phyloP scores from a whole-genome alignment of 176 grass and related monocot species.

The Cenchrus fungigraminus region DNA sequence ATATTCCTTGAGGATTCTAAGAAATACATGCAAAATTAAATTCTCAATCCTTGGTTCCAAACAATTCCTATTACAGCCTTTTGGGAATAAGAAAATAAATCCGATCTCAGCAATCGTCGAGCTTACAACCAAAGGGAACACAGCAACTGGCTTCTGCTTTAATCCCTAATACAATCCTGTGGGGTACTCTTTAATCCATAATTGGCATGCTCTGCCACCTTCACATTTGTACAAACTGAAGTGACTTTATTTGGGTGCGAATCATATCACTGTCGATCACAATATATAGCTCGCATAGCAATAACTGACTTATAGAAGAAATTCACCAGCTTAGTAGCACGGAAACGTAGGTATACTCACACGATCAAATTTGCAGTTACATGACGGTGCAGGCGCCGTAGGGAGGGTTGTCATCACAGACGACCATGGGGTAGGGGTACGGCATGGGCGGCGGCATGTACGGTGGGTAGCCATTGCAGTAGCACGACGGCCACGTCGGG shows the following conservation, averaged over 20 bases:
- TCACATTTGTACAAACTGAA: too few species aligned
- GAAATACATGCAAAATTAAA: too few species aligned
- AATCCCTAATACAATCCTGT: too few species aligned
- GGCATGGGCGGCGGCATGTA: background rate
- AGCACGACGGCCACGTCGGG: constrained; percentile 28
- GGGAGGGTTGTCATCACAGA: constrained; percentile 39
- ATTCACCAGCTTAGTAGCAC: background rate
- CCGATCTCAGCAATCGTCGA: too few species aligned
- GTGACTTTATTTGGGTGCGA: background rate
- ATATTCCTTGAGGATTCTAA: too few species aligned
- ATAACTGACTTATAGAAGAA: background rate
- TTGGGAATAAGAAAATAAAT: too few species aligned
- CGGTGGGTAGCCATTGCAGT: constrained; percentile 25
- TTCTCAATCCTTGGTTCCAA: too few species aligned
- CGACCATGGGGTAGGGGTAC: background rate
- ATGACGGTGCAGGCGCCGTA: constrained; percentile 42
- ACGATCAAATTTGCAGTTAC: background rate
- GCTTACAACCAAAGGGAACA: too few species aligned
- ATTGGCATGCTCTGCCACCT: too few species aligned
- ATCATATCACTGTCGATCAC: background rate
- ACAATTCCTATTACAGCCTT: too few species aligned
- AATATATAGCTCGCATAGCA: background rate
- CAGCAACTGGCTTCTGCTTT: too few species aligned
- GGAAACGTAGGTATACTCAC: background rate
- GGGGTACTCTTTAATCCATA: too few species aligned